Evolutionary conservation across 768 basidiomycete species (phyloP).

Genomic region (Lactarius tabidus): DNA sequence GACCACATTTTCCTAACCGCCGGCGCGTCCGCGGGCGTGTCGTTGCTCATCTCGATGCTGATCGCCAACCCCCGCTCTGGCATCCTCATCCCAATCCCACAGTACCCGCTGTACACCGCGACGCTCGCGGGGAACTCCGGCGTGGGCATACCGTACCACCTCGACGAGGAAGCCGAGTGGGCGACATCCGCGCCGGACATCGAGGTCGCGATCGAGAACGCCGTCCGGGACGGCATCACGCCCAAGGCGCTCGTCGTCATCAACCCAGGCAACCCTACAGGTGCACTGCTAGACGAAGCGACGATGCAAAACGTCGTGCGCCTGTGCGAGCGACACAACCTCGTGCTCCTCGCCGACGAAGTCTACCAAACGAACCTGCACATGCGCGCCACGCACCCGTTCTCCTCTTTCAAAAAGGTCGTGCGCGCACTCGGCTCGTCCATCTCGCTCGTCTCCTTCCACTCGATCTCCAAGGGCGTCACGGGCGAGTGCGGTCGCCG

Average conservation of each 20-base stretch:
- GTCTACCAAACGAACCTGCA: slow-evolving; percentile 98
- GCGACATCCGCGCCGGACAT: slow-evolving; percentile 70
- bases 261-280: slow-evolving; percentile 98
- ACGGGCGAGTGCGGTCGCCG: slow-evolving; percentile 95
- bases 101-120: slow-evolving; percentile 97
- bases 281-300: slow-evolving; percentile 66
- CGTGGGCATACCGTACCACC: slow-evolving; percentile 80
- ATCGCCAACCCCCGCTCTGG: slow-evolving; percentile 65
- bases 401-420: slow-evolving; percentile 92
- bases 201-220: slow-evolving; percentile 60
- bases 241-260: slow-evolving; percentile 92
- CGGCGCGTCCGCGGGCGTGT: slow-evolving; percentile 94
- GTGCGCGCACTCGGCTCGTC: slow-evolving; percentile 63
- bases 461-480: slow-evolving; percentile 96
- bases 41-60: slow-evolving; percentile 76
- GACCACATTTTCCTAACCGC: slow-evolving; percentile 90
- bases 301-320: slow-evolving; percentile 76
- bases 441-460: slow-evolving; percentile 88
- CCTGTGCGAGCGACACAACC: slow-evolving; percentile 76
- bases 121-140: slow-evolving; percentile 84
- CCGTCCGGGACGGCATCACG: slow-evolving; percentile 52
- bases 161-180: slow-evolving; percentile 82
- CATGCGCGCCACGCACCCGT: slow-evolving; percentile 58
- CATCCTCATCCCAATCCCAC: slow-evolving; percentile 93
- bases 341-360: slow-evolving; percentile 94